Evolutionary conservation across 192 early-diverging fungal genomes (phyloP).

Genomic region (Coemansia sp.): DNA sequence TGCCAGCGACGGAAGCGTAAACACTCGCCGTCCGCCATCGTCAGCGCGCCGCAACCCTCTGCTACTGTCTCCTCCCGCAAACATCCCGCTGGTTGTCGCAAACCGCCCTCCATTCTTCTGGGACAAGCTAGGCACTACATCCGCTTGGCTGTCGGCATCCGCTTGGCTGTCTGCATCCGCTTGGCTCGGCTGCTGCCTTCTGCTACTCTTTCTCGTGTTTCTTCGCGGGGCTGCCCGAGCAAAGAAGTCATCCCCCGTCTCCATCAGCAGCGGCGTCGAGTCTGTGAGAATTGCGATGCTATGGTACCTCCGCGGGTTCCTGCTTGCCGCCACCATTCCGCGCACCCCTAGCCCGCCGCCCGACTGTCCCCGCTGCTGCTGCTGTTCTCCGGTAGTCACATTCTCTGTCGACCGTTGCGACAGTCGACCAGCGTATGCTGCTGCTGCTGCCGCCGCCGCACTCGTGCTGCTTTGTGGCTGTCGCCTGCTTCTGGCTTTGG

Average conservation of each 20-base stretch:
- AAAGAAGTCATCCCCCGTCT: conserved; percentile 39
- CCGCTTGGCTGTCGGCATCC: too few species aligned
- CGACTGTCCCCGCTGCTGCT: neutral
- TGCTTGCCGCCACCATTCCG: neutral
- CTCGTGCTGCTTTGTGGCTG: too few species aligned
- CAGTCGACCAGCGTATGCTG: too few species aligned
- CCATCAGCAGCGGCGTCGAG: conserved; percentile 42
- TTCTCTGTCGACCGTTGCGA: neutral
- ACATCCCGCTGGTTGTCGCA: neutral
- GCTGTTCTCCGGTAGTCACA: too few species aligned
- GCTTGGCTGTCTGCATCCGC: neutral
- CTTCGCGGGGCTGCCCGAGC: conserved; percentile 2
- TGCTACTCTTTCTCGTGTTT: neutral
- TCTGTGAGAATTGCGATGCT: conserved; percentile 43
- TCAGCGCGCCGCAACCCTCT: neutral
- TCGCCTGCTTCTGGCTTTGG: neutral
- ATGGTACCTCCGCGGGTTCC: conserved; percentile 29
- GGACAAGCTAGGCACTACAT: neutral
- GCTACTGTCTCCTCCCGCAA: neutral
- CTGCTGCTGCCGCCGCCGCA: too few species aligned
- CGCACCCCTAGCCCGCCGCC: conserved; percentile 4
- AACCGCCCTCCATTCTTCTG: neutral
- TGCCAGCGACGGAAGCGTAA: conserved; percentile 10
- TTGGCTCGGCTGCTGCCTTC: neutral
- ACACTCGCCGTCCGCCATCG: neutral